Percentiles rank a stretch among this genome's conserved stretches.
phyloP scores from a whole-genome alignment of 768 basidiomycete genomes.

The Chlorophyllum brunneum region DNA sequence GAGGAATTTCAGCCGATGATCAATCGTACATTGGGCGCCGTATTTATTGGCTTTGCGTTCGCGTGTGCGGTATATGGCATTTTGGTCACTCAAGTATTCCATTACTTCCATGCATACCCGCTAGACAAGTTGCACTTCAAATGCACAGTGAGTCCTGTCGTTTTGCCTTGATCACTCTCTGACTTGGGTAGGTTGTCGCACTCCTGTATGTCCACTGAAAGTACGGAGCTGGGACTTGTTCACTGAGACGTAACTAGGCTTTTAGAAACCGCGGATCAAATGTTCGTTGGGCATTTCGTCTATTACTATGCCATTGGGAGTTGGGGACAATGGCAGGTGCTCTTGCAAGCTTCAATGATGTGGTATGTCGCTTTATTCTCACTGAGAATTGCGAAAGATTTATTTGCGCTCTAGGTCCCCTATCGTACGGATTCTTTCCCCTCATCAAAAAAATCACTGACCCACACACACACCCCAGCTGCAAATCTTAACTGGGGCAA shows the following conservation, averaged over 20 bases:
- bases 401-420: slow-evolving; percentile 37
- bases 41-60: slow-evolving; percentile 53
- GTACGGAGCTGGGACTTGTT: not conserved
- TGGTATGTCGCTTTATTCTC: slow-evolving; percentile 35
- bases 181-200: slow-evolving; percentile 29
- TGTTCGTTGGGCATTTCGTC: slow-evolving; percentile 49
- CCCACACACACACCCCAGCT: slow-evolving; percentile 27
- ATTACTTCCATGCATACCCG: slow-evolving; percentile 53
- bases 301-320: slow-evolving; percentile 55
- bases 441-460: not conserved
- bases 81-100: slow-evolving; percentile 47
- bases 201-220: slow-evolving; percentile 29
- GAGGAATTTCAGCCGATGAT: slow-evolving; percentile 14
- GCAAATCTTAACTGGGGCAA: slow-evolving; percentile 42
- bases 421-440: slow-evolving; percentile 34
- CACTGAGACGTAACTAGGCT: slow-evolving; percentile 29
- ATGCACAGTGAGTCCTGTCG: slow-evolving; percentile 36
- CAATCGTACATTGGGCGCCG: slow-evolving; percentile 55
- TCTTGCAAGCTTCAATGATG: slow-evolving; percentile 33
- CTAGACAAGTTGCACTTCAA: slow-evolving; percentile 50
- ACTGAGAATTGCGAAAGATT: not conserved
- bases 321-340: slow-evolving; percentile 30
- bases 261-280: slow-evolving; percentile 50
- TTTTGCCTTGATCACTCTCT: not conserved
- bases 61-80: slow-evolving; percentile 54